These are phyloP conservation scores for Malus fusca DNA, from an alignment of 306 rosid genomes.

Conservation along the genomic window DNA sequence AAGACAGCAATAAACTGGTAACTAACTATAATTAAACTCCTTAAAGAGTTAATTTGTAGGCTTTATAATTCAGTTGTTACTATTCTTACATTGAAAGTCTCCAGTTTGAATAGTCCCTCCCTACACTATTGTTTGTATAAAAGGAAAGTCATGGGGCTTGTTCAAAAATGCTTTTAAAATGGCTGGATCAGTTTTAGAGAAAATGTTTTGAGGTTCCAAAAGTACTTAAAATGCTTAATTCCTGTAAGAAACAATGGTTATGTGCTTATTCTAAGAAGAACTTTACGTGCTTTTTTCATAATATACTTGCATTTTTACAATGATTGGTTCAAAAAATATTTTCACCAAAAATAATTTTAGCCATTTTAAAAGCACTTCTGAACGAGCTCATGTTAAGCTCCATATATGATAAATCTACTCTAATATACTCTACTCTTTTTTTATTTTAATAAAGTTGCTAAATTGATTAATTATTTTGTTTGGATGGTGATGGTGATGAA, in stretches of 20 bases:
- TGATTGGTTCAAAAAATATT: no score
- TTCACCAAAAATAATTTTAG: no score
- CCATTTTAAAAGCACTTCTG: no score
- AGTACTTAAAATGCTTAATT: no score
- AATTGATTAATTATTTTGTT: neutral
- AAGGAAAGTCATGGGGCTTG: neutral
- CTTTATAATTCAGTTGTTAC: neutral
- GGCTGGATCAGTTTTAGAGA: no score
- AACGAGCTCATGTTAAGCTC: no score
- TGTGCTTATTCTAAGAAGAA: no score
- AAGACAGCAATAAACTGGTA: conserved; percentile 60
- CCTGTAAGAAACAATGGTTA: no score
- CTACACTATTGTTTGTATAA: neutral
- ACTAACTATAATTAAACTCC: neutral
- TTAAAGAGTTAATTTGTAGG: neutral
- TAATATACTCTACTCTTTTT: neutral
- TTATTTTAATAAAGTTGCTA: neutral
- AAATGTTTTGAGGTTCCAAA: no score
- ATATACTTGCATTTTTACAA: no score
- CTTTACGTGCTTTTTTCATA: no score
- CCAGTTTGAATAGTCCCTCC: neutral
- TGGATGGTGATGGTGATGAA: neutral
- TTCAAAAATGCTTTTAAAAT: no score
- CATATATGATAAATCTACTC: neutral
- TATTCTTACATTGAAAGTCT: neutral